Conservation (phyloP, 352 stramenopile genomes). For the Pythium diclinum region DNA sequence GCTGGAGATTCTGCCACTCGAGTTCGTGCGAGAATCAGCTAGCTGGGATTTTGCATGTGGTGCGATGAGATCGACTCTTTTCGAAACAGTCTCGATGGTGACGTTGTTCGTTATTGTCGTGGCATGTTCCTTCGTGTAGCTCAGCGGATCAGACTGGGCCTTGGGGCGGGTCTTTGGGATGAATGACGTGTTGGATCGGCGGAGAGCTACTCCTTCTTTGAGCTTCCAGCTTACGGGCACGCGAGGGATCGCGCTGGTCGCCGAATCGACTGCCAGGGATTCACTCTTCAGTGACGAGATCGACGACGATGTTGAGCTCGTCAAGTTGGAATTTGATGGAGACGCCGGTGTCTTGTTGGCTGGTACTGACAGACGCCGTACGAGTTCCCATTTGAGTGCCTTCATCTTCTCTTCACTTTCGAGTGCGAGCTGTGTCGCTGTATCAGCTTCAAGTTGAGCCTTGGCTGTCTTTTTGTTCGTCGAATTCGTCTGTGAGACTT, state of each 20-base stretch:
- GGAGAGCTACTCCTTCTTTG: slow-evolving; percentile 44
- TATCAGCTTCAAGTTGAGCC: slow-evolving; percentile 54
- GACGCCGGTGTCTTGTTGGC: slow-evolving; percentile 2
- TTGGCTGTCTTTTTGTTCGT: slow-evolving; percentile 31
- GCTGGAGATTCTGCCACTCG: not conserved
- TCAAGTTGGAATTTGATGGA: not conserved
- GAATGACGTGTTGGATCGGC: slow-evolving; percentile 23
- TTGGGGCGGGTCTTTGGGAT: not conserved
- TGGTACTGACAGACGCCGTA: slow-evolving; percentile 43
- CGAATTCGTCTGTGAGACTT: not conserved
- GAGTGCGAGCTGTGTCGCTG: slow-evolving; percentile 30
- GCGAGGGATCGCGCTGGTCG: slow-evolving; percentile 25
- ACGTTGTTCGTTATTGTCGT: not conserved
- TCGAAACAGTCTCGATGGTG: not conserved
- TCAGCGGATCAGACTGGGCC: not conserved
- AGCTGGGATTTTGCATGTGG: not conserved
- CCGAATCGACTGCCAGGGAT: slow-evolving; percentile 12
- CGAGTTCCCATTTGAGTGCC: slow-evolving; percentile 71
- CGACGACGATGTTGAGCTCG: slow-evolving; percentile 5
- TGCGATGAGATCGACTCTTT: not conserved
- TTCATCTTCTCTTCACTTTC: slow-evolving; percentile 65
- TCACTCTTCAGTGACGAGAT: slow-evolving; percentile 11
- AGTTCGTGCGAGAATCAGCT: not conserved
- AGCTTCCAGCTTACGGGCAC: slow-evolving; percentile 52
- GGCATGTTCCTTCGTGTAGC: not conserved